These are phyloP conservation scores for Paratinospora sagittata DNA, from an alignment of 164 flowering plant genomes.

Conservation along the genomic window DNA sequence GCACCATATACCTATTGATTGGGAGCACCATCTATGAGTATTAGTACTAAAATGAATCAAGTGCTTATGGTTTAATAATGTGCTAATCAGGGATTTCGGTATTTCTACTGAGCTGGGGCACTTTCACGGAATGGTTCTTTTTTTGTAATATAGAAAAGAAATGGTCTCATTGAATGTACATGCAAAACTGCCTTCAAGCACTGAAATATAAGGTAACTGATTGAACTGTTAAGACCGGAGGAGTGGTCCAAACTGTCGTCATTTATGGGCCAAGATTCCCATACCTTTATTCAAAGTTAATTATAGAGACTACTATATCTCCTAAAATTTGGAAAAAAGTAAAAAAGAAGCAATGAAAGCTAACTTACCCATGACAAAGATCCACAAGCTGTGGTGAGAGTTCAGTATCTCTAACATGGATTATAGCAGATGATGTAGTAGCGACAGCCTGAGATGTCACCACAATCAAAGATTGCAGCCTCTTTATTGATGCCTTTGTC, in stretches of 20 bases:
- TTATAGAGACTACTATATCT: not conserved
- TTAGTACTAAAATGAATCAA: not conserved
- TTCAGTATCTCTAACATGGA: conserved; percentile 61
- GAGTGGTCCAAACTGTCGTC: not conserved
- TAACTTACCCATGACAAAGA: conserved; percentile 77
- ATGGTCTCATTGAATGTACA: not conserved
- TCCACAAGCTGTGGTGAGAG: conserved; percentile 85
- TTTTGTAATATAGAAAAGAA: too few species aligned
- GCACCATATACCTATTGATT: not conserved
- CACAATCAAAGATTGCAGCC: conserved; percentile 69
- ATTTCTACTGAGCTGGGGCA: too few species aligned
- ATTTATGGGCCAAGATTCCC: not conserved
- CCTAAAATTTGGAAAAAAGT: not conserved
- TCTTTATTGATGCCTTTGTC: conserved; percentile 84
- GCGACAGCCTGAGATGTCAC: conserved; percentile 90
- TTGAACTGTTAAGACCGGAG: not conserved
- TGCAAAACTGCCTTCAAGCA: not conserved
- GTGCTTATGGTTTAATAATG: not conserved
- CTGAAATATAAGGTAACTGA: not conserved
- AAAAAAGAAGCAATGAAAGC: conserved; percentile 5
- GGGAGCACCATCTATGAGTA: not conserved
- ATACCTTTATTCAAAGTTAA: not conserved
- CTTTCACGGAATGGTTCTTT: too few species aligned
- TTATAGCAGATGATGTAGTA: conserved; percentile 75
- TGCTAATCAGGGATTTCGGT: not conserved